Evolutionary conservation across 106 monocot species (phyloP).

Genomic region (Dioscorea dumetorum): DNA sequence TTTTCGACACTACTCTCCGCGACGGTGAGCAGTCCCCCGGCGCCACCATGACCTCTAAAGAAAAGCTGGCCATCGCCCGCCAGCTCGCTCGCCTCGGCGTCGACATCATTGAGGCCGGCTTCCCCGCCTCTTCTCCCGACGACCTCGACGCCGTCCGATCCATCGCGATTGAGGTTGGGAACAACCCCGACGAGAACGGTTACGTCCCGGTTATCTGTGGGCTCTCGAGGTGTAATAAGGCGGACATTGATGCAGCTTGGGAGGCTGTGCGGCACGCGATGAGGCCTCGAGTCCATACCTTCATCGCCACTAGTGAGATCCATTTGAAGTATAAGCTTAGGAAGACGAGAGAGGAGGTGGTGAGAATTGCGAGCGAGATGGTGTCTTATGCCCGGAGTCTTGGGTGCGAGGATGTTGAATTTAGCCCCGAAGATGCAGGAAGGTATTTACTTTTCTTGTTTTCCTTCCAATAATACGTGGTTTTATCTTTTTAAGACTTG

Average conservation of each 20-base stretch:
- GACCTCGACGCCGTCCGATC: conserved; percentile 83
- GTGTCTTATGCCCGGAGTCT: conserved; percentile 76
- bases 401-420: conserved; percentile 80
- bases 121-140: conserved; percentile 85
- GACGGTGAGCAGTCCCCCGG: conserved; percentile 99
- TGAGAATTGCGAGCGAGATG: conserved; percentile 66
- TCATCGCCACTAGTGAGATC: conserved; percentile 91
- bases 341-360: conserved; percentile 89
- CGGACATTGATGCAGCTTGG: conserved; percentile 80
- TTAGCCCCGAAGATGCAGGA: conserved; percentile 91
- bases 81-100: conserved; percentile 74
- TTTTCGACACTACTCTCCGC: conserved; percentile 95
- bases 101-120: conserved; percentile 95
- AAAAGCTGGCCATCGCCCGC: conserved; percentile 83
- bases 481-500: too few species aligned
- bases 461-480: too few species aligned
- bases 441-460: conserved; percentile 31
- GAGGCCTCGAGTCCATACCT: conserved; percentile 70
- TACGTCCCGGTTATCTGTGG: conserved; percentile 91
- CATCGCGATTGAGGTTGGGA: conserved; percentile 82
- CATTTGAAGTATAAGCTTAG: conserved; percentile 79
- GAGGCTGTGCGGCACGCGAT: conserved; percentile 74
- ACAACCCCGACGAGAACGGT: conserved; percentile 38
- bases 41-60: conserved; percentile 83
- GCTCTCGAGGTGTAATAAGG: conserved; percentile 69